These are phyloP conservation scores for Brassica cretica DNA, from an alignment of 345 rosid genomes.

Conservation along the genomic window DNA sequence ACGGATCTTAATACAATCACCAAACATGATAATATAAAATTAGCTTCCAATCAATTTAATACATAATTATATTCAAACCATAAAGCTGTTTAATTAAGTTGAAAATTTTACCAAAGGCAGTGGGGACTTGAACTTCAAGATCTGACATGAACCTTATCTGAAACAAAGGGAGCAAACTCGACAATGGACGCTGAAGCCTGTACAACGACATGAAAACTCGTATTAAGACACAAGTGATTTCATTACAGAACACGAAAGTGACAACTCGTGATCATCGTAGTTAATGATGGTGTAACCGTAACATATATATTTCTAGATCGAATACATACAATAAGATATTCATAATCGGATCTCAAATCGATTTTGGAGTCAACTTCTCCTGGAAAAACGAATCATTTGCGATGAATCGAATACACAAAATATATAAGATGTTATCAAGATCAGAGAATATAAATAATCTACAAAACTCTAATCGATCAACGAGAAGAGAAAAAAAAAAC, in stretches of 20 bases:
- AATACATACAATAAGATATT: neutral
- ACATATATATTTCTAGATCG: neutral
- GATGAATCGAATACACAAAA: neutral
- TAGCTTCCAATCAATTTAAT: neutral
- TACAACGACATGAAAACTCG: neutral
- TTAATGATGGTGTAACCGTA: no score
- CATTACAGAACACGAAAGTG: neutral
- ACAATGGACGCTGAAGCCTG: constrained; percentile 8
- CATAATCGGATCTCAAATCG: neutral
- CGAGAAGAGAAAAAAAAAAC: neutral
- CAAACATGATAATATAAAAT: neutral
- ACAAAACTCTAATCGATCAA: neutral
- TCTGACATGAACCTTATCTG: constrained; percentile 51
- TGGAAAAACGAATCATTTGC: neutral
- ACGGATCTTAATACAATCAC: constrained; percentile 37
- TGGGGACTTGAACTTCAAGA: constrained; percentile 44
- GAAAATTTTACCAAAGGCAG: constrained; percentile 43
- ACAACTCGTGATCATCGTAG: neutral
- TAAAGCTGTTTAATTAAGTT: neutral
- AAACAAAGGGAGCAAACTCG: constrained; percentile 18
- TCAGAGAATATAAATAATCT: neutral
- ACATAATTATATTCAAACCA: neutral
- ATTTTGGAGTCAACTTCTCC: constrained; percentile 1
- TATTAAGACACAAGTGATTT: neutral
- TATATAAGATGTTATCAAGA: neutral